Conservation (phyloP, 2,329 filamentous ascomycete genomes). For the Exophiala aquamarina region DNA sequence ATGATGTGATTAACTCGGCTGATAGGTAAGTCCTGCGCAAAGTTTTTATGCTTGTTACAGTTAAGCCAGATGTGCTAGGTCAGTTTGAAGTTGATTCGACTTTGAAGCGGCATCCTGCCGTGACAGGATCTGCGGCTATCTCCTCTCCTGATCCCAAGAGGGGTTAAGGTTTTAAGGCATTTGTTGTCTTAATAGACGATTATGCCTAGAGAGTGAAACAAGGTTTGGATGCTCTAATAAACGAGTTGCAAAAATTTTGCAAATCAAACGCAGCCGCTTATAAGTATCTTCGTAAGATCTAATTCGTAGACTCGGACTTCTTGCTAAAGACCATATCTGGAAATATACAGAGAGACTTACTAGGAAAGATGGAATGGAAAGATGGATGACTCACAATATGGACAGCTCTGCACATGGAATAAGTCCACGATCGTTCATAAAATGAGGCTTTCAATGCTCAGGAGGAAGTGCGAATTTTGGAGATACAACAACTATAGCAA, state of each 20-base stretch:
- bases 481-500: no score
- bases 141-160: conserved; percentile 36
- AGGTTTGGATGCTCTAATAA: conserved; percentile 24
- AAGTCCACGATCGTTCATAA: no score
- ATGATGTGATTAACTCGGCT: conserved; percentile 43
- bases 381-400: no score
- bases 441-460: no score
- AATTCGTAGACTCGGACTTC: conserved; percentile 37
- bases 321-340: conserved; percentile 40
- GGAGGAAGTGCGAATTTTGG: no score
- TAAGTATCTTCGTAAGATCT: conserved; percentile 41
- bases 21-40: conserved; percentile 25
- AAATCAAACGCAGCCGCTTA: conserved; percentile 40
- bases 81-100: conserved; percentile 43
- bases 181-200: conserved; percentile 33
- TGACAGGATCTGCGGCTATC: conserved; percentile 40
- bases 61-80: no score
- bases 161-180: conserved; percentile 41
- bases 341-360: conserved; percentile 35
- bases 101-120: conserved; percentile 39
- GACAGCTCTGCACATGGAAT: no score
- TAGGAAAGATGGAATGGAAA: conserved; percentile 37
- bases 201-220: background rate
- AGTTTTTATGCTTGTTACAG: no score
- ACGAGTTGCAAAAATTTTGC: conserved; percentile 40